phyloP scores from a whole-genome alignment of 257 asterid genomes.

The Solanum chiquidenum region DNA sequence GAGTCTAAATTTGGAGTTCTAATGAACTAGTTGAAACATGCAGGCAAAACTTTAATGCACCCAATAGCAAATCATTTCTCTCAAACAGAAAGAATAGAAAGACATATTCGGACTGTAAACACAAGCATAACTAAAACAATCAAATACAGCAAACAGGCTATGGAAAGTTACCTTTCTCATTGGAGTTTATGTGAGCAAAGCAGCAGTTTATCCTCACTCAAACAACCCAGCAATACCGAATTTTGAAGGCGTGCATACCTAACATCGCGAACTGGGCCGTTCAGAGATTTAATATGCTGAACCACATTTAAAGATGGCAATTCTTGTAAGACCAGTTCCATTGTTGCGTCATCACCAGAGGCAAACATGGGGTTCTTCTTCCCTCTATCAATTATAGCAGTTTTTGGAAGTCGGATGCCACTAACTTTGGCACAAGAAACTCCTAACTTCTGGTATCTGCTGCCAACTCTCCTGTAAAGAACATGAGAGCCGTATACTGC shows the following conservation, averaged over 20 bases:
- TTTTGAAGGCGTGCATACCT: slow-evolving; percentile 27
- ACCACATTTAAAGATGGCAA: slow-evolving; percentile 41
- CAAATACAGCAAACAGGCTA: background rate
- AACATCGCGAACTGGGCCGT: slow-evolving; percentile 49
- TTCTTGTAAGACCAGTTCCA: slow-evolving; percentile 54
- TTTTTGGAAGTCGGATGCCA: slow-evolving; percentile 56
- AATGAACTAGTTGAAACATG: background rate
- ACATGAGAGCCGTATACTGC: slow-evolving; percentile 55
- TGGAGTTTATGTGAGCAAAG: slow-evolving; percentile 28
- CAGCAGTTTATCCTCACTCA: slow-evolving; percentile 50
- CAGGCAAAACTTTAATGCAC: background rate
- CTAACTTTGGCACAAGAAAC: slow-evolving; percentile 44
- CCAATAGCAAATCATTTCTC: background rate
- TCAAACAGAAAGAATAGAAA: background rate
- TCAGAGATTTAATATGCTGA: slow-evolving; percentile 31
- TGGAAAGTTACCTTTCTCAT: slow-evolving; percentile 16
- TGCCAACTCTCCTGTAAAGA: slow-evolving; percentile 39
- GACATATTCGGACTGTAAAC: background rate
- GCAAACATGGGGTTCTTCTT: slow-evolving; percentile 40
- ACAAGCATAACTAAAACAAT: background rate
- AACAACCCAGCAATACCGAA: slow-evolving; percentile 57
- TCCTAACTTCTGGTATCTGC: slow-evolving; percentile 39
- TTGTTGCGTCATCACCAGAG: slow-evolving; percentile 35
- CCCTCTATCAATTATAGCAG: slow-evolving; percentile 51
- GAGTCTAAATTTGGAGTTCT: background rate